These are phyloP conservation scores for Oehlia diaphana DNA, from an alignment of 192 early-diverging fungal genomes.

Conservation along the genomic window DNA sequence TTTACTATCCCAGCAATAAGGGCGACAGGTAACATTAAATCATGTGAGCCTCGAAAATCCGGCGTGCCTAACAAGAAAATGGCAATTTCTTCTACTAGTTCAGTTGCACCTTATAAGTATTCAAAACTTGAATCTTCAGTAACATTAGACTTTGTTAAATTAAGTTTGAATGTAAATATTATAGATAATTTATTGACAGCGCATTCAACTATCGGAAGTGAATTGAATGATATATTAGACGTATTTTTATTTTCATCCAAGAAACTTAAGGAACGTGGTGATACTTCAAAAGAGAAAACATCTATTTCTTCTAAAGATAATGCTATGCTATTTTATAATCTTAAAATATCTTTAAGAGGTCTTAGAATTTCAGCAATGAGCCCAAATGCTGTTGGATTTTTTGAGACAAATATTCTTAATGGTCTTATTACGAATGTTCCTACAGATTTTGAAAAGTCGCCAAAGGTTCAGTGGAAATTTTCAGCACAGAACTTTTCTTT, in stretches of 20 bases:
- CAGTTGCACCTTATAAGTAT: conserved; percentile 28
- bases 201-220: conserved; percentile 70
- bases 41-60: conserved; percentile 37
- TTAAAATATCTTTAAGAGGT: conserved; percentile 60
- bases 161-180: conserved; percentile 63
- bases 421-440: conserved; percentile 60
- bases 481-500: conserved; percentile 57
- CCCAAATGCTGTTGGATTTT: conserved; percentile 55
- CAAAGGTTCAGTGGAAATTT: conserved; percentile 51
- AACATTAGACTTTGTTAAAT: conserved; percentile 54
- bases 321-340: conserved; percentile 41
- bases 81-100: conserved; percentile 21
- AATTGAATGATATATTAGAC: conserved; percentile 75
- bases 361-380: conserved; percentile 60
- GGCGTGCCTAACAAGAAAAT: conserved; percentile 20
- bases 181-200: conserved; percentile 79
- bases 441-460: not conserved
- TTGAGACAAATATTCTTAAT: conserved; percentile 61
- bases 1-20: conserved; percentile 60
- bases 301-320: not conserved
- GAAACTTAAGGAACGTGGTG: conserved; percentile 25
- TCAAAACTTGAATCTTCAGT: conserved; percentile 50
- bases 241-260: conserved; percentile 53
- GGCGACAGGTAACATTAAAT: conserved; percentile 41
- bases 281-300: not conserved